Conservation (phyloP, 257 asterid species). For the Plantago major region DNA sequence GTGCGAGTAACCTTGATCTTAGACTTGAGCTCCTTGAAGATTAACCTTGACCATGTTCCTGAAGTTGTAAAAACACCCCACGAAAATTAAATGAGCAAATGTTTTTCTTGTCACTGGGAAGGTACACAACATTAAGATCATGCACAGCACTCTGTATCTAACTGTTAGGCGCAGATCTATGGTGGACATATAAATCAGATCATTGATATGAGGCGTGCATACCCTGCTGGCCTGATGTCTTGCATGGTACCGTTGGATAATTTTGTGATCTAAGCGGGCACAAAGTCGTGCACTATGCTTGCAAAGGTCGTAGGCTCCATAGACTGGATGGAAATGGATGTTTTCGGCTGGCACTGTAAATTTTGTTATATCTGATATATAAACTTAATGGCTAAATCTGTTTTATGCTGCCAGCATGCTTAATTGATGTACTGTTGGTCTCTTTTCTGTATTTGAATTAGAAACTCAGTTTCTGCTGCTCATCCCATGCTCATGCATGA, state of each 20-base stretch:
- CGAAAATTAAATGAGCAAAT: background rate
- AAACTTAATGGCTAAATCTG: no score
- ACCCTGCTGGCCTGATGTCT: constrained; percentile 11
- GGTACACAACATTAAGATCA: constrained; percentile 6
- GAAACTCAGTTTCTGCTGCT: no score
- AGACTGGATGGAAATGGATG: constrained; percentile 19
- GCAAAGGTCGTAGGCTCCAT: constrained; percentile 6
- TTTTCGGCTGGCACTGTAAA: constrained; percentile 21
- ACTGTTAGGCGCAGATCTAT: constrained; percentile 11
- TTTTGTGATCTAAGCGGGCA: constrained; percentile 12
- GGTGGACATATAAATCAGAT: constrained; percentile 23
- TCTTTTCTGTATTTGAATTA: no score
- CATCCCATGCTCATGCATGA: no score
- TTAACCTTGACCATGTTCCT: constrained; percentile 12
- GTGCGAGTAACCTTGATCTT: constrained; percentile 15
- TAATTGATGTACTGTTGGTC: no score
- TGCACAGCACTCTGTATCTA: constrained; percentile 1
- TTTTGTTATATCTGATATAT: constrained; percentile 9
- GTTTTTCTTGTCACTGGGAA: background rate
- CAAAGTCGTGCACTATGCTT: background rate
- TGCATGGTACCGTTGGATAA: constrained; percentile 17
- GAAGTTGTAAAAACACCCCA: constrained; percentile 8
- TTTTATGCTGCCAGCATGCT: no score
- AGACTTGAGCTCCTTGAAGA: constrained; percentile 16
- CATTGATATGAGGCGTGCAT: constrained; percentile 20